These are phyloP conservation scores for Paraglomus occultum DNA, from an alignment of 192 early-diverging fungal genomes.

Conservation along the genomic window DNA sequence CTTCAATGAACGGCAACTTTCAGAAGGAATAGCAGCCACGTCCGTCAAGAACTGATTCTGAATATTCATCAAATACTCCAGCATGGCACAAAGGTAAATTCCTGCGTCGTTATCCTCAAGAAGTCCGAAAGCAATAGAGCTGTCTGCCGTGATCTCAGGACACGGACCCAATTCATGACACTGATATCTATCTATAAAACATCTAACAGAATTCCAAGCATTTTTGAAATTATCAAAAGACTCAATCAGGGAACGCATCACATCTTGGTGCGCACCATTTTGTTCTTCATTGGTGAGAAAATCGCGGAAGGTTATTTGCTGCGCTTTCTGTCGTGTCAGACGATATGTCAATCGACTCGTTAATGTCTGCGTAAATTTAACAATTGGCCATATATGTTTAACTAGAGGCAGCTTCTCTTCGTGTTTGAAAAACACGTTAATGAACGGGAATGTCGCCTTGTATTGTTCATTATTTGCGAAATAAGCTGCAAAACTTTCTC, in stretches of 20 bases:
- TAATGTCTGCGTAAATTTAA: constrained; percentile 22
- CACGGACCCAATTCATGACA: constrained; percentile 17
- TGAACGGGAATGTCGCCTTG: background rate
- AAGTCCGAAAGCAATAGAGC: constrained; percentile 4
- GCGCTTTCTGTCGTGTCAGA: constrained; percentile 7
- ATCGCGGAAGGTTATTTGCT: background rate
- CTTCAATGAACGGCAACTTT: constrained; percentile 3
- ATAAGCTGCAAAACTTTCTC: constrained; percentile 14
- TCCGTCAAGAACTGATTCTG: constrained; percentile 31
- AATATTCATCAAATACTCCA: constrained; percentile 22
- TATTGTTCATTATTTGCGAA: background rate
- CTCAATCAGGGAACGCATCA: background rate
- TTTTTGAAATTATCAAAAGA: constrained; percentile 14
- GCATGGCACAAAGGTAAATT: constrained; percentile 13
- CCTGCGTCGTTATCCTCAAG: constrained; percentile 3
- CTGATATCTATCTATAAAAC: constrained; percentile 21
- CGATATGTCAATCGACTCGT: constrained; percentile 5
- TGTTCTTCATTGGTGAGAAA: constrained; percentile 12
- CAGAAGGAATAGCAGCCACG: background rate
- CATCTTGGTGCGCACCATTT: background rate
- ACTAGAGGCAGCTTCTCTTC: constrained; percentile 5
- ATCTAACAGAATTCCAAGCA: constrained; percentile 23
- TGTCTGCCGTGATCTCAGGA: background rate
- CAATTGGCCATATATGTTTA: constrained; percentile 17
- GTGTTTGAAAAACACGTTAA: constrained; percentile 24